Conservation (phyloP, 2,329 filamentous ascomycete genomes). For the Calonectria pteridis region DNA sequence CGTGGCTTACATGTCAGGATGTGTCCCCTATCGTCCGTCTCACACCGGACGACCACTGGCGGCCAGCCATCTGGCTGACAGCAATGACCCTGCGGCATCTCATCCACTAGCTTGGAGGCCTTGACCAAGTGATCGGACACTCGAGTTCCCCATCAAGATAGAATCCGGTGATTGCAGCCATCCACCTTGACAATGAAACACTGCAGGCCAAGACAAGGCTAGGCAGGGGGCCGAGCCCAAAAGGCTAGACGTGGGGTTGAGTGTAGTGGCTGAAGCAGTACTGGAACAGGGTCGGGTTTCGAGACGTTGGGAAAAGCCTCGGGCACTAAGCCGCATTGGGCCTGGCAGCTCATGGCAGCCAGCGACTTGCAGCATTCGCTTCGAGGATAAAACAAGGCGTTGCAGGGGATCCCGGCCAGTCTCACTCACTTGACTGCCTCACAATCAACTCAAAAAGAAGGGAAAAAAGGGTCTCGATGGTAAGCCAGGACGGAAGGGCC, state of each 20-base stretch:
- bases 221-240: background rate
- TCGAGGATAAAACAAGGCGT: slow-evolving; percentile 36
- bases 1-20: background rate
- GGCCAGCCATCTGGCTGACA: background rate
- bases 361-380: slow-evolving; percentile 23
- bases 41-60: background rate
- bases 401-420: slow-evolving; percentile 20
- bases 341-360: slow-evolving; percentile 30
- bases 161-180: background rate
- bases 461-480: slow-evolving; percentile 15
- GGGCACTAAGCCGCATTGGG: slow-evolving; percentile 19
- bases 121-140: background rate
- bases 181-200: slow-evolving; percentile 5
- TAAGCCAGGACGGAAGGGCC: slow-evolving; percentile 14
- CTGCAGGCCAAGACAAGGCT: background rate
- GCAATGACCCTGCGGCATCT: background rate
- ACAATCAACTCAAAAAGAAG: background rate
- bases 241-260: slow-evolving; percentile 13
- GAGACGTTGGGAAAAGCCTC: slow-evolving; percentile 38
- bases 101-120: background rate
- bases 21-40: background rate
- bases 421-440: background rate
- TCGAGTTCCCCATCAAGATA: slow-evolving; percentile 1
- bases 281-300: slow-evolving; percentile 63
- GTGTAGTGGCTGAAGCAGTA: slow-evolving; percentile 56